Evolutionary conservation across 306 rosid genomes (phyloP).

Genomic region (Ammopiptanthus mongolicus): DNA sequence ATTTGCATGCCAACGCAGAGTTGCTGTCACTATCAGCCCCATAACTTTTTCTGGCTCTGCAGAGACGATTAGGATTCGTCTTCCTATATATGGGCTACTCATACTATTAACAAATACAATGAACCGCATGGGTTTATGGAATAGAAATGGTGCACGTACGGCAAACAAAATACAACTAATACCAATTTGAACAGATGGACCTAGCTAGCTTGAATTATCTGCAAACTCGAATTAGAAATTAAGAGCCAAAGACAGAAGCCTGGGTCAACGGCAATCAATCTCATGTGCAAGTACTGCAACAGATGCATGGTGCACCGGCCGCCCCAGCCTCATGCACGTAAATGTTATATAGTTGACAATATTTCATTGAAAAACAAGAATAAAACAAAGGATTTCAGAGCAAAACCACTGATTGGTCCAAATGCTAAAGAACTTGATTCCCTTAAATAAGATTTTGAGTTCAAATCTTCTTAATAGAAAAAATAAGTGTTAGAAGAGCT

Average conservation of each 20-base stretch:
- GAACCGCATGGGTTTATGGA: slow-evolving; percentile 25
- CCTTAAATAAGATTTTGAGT: too few relatives aligned
- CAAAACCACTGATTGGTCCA: too few relatives aligned
- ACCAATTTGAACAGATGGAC: not conserved
- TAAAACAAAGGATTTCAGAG: too few relatives aligned
- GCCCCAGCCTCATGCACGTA: not conserved
- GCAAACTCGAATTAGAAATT: not conserved
- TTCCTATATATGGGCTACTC: not conserved
- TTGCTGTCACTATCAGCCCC: too few relatives aligned
- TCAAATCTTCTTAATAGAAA: too few relatives aligned
- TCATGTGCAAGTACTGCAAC: not conserved
- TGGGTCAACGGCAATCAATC: not conserved
- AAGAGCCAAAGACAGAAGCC: not conserved
- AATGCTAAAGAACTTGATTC: too few relatives aligned
- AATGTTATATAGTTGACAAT: not conserved
- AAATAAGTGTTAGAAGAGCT: too few relatives aligned
- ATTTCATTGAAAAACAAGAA: not conserved
- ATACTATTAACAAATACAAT: slow-evolving; percentile 4
- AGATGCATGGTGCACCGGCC: not conserved
- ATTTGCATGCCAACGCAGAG: too few relatives aligned
- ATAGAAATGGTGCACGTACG: not conserved
- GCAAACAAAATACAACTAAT: not conserved
- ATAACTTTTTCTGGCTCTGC: too few relatives aligned
- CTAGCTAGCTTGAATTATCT: not conserved
- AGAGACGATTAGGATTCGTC: not conserved